Evolutionary conservation across 2,329 filamentous ascomycete genomes (phyloP).

Genomic region (Claviceps sp.): DNA sequence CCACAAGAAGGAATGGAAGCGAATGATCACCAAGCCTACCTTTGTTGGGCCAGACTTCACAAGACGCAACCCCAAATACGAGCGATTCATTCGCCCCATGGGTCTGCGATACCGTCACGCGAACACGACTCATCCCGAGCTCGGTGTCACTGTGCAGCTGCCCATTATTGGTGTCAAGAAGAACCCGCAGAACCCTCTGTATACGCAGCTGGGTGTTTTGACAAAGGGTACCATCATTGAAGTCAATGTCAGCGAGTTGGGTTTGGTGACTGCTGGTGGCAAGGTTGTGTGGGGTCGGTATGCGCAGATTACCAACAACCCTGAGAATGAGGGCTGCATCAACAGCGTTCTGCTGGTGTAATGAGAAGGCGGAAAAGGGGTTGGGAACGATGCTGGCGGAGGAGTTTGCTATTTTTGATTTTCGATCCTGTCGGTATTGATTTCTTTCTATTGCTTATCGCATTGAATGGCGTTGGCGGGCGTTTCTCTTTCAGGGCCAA

Average conservation of each 20-base stretch:
- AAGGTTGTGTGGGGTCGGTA: conserved; percentile 90
- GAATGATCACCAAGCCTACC: conserved; percentile 45
- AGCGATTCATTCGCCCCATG: conserved; percentile 40
- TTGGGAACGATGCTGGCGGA: not conserved
- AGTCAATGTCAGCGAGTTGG: conserved; percentile 86
- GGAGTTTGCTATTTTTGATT: not conserved
- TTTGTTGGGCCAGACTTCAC: conserved; percentile 92
- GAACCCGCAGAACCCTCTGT: conserved; percentile 71
- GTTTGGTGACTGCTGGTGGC: conserved; percentile 77
- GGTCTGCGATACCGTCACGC: conserved; percentile 38
- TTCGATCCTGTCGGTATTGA: not conserved
- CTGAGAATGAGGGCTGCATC: conserved; percentile 33
- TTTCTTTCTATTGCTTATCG: conserved; percentile 5
- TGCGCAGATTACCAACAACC: conserved; percentile 39
- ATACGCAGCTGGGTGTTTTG: conserved; percentile 83
- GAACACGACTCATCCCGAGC: conserved; percentile 56
- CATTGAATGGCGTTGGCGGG: conserved; percentile 16
- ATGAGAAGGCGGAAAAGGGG: not conserved
- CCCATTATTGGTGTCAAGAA: conserved; percentile 58
- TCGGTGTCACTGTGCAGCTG: conserved; percentile 78
- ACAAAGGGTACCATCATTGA: conserved; percentile 72
- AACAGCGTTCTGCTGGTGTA: conserved; percentile 26
- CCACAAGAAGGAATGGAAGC: conserved; percentile 68
- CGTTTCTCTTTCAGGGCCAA: conserved; percentile 6
- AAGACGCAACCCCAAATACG: conserved; percentile 68